Evolutionary conservation across 2,329 filamentous ascomycete genomes (phyloP), one percentile per base, ranked within the genome.

Genomic region (Arthroderma sp.): DNA sequence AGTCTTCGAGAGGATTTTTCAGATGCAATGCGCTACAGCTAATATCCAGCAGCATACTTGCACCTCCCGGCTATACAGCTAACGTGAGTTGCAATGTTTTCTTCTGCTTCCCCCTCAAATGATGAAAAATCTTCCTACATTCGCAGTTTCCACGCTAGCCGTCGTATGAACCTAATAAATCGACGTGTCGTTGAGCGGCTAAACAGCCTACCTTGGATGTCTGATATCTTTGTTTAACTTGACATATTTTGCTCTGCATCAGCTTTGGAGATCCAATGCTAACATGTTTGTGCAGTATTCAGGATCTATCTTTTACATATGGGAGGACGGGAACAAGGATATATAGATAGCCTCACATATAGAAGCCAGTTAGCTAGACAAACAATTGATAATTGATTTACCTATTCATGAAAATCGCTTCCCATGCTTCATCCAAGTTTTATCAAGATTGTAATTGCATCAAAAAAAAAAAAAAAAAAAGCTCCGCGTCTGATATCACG

Each of bases 61-160:
- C 41, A 33, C 36, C 33, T 5, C 22, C 15, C 36, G 30, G 39
- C 36, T 40, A 28, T 33, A 15, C 8, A 11, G 2, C 9, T n/a
- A 39, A 10, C 8, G 8, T 41, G 8, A 22, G 39, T 58, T 42
- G 38, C 33, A 30, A 42, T 27, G 41, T 38, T 48, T 39, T 33
- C 40, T 31, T 44, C 42, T 29, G 44, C 27, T 15, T 27, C 22
- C 37, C 28, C 38, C 40, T 43, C 42, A 49, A 55, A 71, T 71
- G 70, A 73, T 73, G 68, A 61, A 72, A 72, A 65, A 59, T 61
- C 62, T 64, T 71, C 67, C 70, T 68, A 72, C 68, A 75, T 75
- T 76, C 73, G 73, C 73, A 76, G 73, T 76, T 76, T 76, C 66
- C 72, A 74, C 72, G 71, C 68, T 68, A 72, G 67, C 64, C 66